These are phyloP conservation scores for Hypoxylon fragiforme DNA, from an alignment of 495 filamentous ascomycete genomes.

Conservation along the genomic window DNA sequence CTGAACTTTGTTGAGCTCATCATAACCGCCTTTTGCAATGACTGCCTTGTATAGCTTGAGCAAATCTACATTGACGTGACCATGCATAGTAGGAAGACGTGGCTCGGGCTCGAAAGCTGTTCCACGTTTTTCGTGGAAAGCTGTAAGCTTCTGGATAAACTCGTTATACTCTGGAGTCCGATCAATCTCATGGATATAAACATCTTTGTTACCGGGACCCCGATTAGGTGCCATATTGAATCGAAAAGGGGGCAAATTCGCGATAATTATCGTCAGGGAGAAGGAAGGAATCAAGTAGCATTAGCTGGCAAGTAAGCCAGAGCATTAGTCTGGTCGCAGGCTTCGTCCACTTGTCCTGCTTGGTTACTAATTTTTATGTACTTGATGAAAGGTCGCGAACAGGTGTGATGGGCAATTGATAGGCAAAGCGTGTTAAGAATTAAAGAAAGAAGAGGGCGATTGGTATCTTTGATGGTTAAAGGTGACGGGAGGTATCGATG, in stretches of 20 bases:
- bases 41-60: slow-evolving; percentile 71
- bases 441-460: background rate
- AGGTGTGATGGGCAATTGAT: background rate
- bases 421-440: background rate
- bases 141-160: slow-evolving; percentile 67
- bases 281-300: background rate
- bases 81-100: slow-evolving; percentile 58
- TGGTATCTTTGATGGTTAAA: too few species aligned
- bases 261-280: background rate
- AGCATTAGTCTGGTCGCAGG: slow-evolving; percentile 9
- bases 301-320: slow-evolving; percentile 4
- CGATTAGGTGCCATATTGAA: slow-evolving; percentile 33
- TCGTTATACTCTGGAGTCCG: slow-evolving; percentile 66
- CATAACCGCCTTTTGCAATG: slow-evolving; percentile 73
- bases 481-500: too few species aligned
- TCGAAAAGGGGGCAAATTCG: slow-evolving; percentile 1
- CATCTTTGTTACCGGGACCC: slow-evolving; percentile 30
- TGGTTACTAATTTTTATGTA: background rate
- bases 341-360: slow-evolving; percentile 2
- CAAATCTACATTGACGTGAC: slow-evolving; percentile 69
- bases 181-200: slow-evolving; percentile 44
- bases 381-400: background rate
- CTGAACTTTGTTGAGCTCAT: slow-evolving; percentile 77
- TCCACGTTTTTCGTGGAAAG: slow-evolving; percentile 71
- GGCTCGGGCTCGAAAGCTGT: slow-evolving; percentile 73